These are phyloP conservation scores for Melampsora larici-populina DNA, from an alignment of 1,284 basidiomycete genomes.

Conservation along the genomic window DNA sequence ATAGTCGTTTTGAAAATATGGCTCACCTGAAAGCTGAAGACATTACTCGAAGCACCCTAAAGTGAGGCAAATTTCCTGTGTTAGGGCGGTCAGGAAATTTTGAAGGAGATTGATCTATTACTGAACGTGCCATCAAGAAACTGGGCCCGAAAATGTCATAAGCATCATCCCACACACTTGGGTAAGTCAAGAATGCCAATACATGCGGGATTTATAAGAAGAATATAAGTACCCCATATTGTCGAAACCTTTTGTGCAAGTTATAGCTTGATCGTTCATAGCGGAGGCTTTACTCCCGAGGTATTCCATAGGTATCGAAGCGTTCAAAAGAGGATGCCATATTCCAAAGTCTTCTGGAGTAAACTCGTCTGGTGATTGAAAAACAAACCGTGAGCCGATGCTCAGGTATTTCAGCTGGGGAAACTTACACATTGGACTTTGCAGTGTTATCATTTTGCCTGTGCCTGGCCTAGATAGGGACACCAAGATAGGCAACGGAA, in stretches of 20 bases:
- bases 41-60: conserved; percentile 33
- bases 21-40: conserved; percentile 40
- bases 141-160: not conserved
- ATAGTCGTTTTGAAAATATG: too few relatives aligned
- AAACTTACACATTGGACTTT: conserved; percentile 31
- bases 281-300: not conserved
- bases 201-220: not conserved
- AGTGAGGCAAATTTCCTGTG: not conserved
- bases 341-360: conserved; percentile 39
- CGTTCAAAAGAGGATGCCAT: conserved; percentile 38
- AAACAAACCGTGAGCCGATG: not conserved
- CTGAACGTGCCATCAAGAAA: conserved; percentile 28
- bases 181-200: too few relatives aligned
- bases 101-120: not conserved
- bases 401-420: not conserved
- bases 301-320: conserved; percentile 37
- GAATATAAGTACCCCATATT: conserved; percentile 33
- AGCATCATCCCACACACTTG: not conserved
- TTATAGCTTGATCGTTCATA: conserved; percentile 6
- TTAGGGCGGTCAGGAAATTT: not conserved
- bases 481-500: conserved; percentile 23
- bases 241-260: conserved; percentile 37
- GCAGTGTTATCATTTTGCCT: conserved; percentile 11
- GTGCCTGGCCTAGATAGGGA: conserved; percentile 12
- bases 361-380: conserved; percentile 23